Evolutionary conservation across 176 grass and related monocot species (phyloP).

Genomic region (Zoysia japonica): DNA sequence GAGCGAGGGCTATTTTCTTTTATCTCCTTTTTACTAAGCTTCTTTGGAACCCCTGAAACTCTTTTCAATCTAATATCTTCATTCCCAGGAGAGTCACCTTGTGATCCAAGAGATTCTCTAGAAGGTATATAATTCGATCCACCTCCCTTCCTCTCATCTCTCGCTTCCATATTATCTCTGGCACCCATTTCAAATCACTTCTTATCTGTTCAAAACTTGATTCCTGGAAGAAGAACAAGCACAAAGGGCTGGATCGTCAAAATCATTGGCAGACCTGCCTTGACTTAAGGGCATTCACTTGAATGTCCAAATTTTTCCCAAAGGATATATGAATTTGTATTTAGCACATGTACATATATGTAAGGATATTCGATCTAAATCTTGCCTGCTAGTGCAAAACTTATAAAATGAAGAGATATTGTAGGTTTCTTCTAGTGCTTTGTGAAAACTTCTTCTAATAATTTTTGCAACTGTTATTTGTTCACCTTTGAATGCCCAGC

Average conservation of each 20-base stretch:
- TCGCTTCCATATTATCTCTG: slow-evolving; percentile 74
- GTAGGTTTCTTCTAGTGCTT: too few relatives aligned
- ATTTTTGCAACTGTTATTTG: too few relatives aligned
- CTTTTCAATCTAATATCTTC: slow-evolving; percentile 8
- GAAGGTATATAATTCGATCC: slow-evolving; percentile 66
- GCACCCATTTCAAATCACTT: slow-evolving; percentile 73
- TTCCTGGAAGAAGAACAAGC: slow-evolving; percentile 41
- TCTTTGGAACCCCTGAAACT: slow-evolving; percentile 60
- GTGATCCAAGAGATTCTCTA: slow-evolving; percentile 80
- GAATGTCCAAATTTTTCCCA: too few relatives aligned
- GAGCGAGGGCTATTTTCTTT: slow-evolving; percentile 48
- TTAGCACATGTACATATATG: too few relatives aligned
- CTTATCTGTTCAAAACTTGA: slow-evolving; percentile 16
- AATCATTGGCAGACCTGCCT: too few relatives aligned
- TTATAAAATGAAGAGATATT: too few relatives aligned
- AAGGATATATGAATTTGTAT: too few relatives aligned
- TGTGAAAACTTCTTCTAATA: too few relatives aligned
- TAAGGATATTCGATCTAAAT: too few relatives aligned
- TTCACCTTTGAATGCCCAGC: too few relatives aligned
- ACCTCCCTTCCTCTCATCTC: slow-evolving; percentile 64
- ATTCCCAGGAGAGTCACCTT: slow-evolving; percentile 46
- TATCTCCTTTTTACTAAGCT: slow-evolving; percentile 69
- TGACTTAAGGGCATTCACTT: too few relatives aligned
- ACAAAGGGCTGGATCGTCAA: slow-evolving; percentile 10
- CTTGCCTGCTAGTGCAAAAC: too few relatives aligned